phyloP scores from a whole-genome alignment of 305 asterid species.

The Solanum aculeatissimum region DNA sequence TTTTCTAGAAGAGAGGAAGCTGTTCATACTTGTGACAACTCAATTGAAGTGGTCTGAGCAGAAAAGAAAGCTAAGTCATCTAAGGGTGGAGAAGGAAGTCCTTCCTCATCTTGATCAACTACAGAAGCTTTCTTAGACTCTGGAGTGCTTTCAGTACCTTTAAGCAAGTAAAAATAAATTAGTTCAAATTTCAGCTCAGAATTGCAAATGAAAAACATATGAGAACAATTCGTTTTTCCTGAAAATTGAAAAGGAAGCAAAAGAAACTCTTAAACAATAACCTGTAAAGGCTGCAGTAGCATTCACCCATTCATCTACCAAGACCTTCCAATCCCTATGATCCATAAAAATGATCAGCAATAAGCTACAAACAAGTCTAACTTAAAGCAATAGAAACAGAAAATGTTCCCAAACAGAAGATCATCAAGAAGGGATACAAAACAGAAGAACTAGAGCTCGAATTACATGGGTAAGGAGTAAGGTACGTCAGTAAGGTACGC shows the following conservation, averaged over 20 bases:
- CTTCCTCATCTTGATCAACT: slow-evolving; percentile 63
- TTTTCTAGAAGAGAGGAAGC: background rate
- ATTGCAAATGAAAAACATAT: background rate
- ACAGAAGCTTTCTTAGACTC: slow-evolving; percentile 63
- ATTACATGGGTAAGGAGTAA: background rate
- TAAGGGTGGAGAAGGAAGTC: slow-evolving; percentile 93
- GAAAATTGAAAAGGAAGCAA: background rate
- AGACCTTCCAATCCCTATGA: slow-evolving; percentile 69
- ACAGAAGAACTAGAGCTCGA: background rate
- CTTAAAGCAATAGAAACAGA: background rate
- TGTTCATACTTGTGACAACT: slow-evolving; percentile 58
- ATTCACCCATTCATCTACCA: slow-evolving; percentile 67
- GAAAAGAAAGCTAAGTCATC: slow-evolving; percentile 80
- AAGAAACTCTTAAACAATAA: background rate
- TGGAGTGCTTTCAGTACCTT: slow-evolving; percentile 40
- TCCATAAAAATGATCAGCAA: slow-evolving; percentile 2
- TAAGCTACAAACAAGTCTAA: background rate
- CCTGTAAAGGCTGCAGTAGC: slow-evolving; percentile 54
- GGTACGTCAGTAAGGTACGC: background rate
- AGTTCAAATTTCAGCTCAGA: background rate
- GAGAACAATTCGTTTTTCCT: background rate
- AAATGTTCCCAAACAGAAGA: background rate
- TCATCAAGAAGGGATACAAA: background rate
- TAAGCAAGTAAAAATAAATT: background rate
- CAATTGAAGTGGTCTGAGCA: slow-evolving; percentile 49